Evolutionary conservation across 306 rosid genomes (phyloP).

Genomic region (Elaeagnus macrophylla): DNA sequence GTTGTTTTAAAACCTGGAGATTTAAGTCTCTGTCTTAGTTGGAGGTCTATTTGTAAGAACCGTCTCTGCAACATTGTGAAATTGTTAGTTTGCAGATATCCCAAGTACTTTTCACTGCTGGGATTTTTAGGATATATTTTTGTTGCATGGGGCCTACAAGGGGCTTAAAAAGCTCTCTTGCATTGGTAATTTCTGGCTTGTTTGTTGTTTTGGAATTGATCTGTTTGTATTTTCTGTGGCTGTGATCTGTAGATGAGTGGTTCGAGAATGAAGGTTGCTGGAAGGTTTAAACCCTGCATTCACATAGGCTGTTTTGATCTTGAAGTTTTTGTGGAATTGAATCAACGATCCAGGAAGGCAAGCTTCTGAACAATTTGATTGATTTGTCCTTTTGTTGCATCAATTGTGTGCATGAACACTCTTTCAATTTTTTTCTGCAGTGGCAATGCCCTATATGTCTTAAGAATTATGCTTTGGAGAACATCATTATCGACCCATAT

Average conservation of each 20-base stretch:
- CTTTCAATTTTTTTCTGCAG: conserved; percentile 53
- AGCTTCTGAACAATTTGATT: conserved; percentile 19
- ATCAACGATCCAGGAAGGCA: conserved; percentile 95
- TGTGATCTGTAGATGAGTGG: conserved; percentile 79
- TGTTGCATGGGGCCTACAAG: too few species aligned
- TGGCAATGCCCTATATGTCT: conserved; percentile 99
- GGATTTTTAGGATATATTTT: too few species aligned
- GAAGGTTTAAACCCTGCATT: conserved; percentile 91
- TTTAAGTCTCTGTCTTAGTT: too few species aligned
- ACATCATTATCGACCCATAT: conserved; percentile 81
- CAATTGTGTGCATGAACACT: conserved; percentile 13
- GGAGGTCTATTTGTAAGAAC: too few species aligned
- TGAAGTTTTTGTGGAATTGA: conserved; percentile 91
- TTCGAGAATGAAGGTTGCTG: conserved; percentile 95
- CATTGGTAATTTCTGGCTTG: too few species aligned
- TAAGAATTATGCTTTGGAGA: conserved; percentile 82
- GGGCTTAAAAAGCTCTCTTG: too few species aligned
- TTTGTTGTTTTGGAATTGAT: conserved; percentile 12
- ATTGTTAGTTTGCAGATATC: too few species aligned
- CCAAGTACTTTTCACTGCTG: too few species aligned
- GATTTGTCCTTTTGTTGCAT: conserved; percentile 1
- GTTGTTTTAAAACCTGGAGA: too few species aligned
- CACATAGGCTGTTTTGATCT: conserved; percentile 99
- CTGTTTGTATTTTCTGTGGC: conserved; percentile 6
- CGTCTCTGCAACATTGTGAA: too few species aligned